Base-by-base conservation (phyloP, 2,329 filamentous ascomycete genomes). In the Aspergillus caelatus region DNA sequence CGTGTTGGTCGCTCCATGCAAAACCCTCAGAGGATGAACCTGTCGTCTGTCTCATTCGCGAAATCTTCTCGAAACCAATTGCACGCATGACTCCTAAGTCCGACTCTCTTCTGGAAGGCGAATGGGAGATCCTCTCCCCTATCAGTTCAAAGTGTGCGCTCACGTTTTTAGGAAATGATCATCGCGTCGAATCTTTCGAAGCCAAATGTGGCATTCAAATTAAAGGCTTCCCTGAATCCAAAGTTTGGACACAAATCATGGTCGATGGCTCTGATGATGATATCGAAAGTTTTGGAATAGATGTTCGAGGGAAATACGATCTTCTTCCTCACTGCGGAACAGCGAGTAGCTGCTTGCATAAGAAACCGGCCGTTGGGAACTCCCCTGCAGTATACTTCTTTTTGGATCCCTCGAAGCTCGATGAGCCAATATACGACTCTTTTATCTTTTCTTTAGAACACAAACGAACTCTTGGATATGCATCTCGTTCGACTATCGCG, bases 361-460 rank as follows among this genome's bases (percentile, higher is more conserved):
- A 81, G 67, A 81, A 76, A 58, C 57, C 23, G 53, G 65, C 57
- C 19, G 60, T 30, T 43, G 57, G 60, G 9, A 63, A 63, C 4
- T 59, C 58, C 9, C 68, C 57, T 10, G 70, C 78, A 1, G 60
- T 88, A 0, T 90, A 83, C 66, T 72, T 90, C 2, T 89, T 89
- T 68, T 75, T 88, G 3, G 86, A 90, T 60, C 84, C 86, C 0
- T 76, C 80, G 6, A 81, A 81, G 19, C 78, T 83, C 41, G 82
- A 82, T 0, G 72, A 82, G 32, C 72, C 80, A 0, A 70, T 77
- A 0, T 61, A 82, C 6, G 87, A 90, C 69, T 73, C 72, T 2
- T 88, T 88, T 67, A 83, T 89, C 0, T 87, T 91, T 68, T 82
- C 86, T 2, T 67, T 79, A 8, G 79, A 84, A 54, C 81, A 81